Conservation (phyloP, 495 filamentous ascomycete genomes). For the Penicillium coffeae region DNA sequence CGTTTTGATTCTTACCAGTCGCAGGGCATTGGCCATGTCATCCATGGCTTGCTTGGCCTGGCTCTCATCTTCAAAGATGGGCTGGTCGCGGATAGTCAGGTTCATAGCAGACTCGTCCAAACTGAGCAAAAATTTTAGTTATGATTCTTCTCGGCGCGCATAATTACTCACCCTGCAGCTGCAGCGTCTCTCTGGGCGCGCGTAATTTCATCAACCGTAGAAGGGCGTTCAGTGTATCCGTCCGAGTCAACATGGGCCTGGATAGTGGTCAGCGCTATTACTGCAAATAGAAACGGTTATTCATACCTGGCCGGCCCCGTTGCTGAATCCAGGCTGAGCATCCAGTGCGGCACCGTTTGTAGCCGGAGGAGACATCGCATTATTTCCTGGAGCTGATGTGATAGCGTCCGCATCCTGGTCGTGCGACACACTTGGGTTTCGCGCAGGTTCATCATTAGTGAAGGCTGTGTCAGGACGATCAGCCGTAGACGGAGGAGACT, state of each 20-base stretch:
- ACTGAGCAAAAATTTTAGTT: slow-evolving; percentile 27
- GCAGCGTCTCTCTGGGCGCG: slow-evolving; percentile 77
- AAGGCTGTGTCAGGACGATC: slow-evolving; percentile 39
- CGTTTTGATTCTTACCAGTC: slow-evolving; percentile 51
- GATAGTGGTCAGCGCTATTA: slow-evolving; percentile 2
- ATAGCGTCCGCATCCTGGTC: slow-evolving; percentile 22
- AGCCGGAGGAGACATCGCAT: slow-evolving; percentile 10
- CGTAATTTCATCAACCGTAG: slow-evolving; percentile 73
- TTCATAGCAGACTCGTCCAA: slow-evolving; percentile 74
- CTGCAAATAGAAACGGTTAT: neutral
- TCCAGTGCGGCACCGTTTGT: slow-evolving; percentile 31
- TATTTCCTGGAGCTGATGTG: slow-evolving; percentile 19
- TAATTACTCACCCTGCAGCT: slow-evolving; percentile 53
- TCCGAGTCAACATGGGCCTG: slow-evolving; percentile 51
- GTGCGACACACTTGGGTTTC: slow-evolving; percentile 31
- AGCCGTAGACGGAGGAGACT: slow-evolving; percentile 29
- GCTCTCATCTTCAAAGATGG: slow-evolving; percentile 86
- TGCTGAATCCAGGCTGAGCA: slow-evolving; percentile 17
- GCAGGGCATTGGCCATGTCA: slow-evolving; percentile 83
- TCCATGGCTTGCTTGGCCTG: slow-evolving; percentile 86
- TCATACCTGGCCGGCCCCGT: slow-evolving; percentile 24
- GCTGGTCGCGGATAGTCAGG: slow-evolving; percentile 86
- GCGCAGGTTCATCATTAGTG: slow-evolving; percentile 29
- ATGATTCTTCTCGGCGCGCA: neutral
- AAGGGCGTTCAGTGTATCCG: slow-evolving; percentile 65